Percentiles rank a stretch among this genome's conserved stretches.
These are phyloP conservation scores for Fusarium penzigii DNA, from an alignment of 2,329 filamentous ascomycete species.

Conservation along the genomic window DNA sequence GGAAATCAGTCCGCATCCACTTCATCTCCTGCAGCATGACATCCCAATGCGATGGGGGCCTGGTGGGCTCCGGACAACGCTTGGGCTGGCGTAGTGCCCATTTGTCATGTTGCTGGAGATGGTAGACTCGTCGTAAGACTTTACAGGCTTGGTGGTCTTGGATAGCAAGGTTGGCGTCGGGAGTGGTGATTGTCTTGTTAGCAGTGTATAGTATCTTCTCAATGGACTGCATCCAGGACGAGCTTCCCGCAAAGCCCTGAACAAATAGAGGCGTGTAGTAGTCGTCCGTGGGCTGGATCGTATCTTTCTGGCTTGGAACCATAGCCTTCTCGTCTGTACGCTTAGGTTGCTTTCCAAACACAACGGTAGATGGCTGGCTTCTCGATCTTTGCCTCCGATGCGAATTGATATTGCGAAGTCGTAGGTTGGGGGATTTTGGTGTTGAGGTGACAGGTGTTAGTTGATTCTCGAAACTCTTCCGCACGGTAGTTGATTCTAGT, in stretches of 20 bases:
- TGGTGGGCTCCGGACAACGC: slow-evolving; percentile 76
- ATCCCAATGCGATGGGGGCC: slow-evolving; percentile 81
- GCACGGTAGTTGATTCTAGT: slow-evolving; percentile 36
- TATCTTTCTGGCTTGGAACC: slow-evolving; percentile 42
- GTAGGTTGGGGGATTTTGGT: slow-evolving; percentile 43
- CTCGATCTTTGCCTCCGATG: slow-evolving; percentile 60
- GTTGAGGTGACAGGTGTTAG: slow-evolving; percentile 45
- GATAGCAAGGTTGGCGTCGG: slow-evolving; percentile 79
- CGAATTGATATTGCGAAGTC: slow-evolving; percentile 27
- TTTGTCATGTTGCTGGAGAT: slow-evolving; percentile 85
- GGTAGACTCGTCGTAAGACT: slow-evolving; percentile 83
- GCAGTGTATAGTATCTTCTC: slow-evolving; percentile 78
- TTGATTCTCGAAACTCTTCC: slow-evolving; percentile 35
- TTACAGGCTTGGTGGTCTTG: slow-evolving; percentile 86
- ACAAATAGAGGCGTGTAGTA: slow-evolving; percentile 66
- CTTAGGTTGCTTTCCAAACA: slow-evolving; percentile 70
- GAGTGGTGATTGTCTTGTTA: slow-evolving; percentile 86
- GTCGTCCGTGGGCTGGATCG: slow-evolving; percentile 54
- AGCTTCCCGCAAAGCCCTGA: slow-evolving; percentile 55
- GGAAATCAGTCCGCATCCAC: slow-evolving; percentile 97
- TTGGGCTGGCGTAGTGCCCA: slow-evolving; percentile 93
- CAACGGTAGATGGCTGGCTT: slow-evolving; percentile 70
- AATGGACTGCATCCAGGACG: slow-evolving; percentile 62
- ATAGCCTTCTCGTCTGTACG: slow-evolving; percentile 50
- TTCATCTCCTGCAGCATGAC: slow-evolving; percentile 87